phyloP scores from a whole-genome alignment of 768 basidiomycete species.

The Lactifluus hygrophoroides region DNA sequence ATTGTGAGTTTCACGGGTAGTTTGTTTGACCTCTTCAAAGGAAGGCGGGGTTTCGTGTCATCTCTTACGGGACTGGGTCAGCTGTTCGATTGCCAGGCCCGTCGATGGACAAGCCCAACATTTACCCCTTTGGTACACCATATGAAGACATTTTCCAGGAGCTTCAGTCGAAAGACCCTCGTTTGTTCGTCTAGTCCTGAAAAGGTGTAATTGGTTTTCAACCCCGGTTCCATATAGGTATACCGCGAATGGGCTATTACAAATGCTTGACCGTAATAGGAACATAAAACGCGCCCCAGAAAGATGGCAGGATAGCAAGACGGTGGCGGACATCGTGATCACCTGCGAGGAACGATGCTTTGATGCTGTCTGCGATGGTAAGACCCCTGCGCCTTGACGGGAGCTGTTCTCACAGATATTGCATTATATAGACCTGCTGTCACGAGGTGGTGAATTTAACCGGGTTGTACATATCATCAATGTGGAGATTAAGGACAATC shows the following conservation, averaged over 20 bases:
- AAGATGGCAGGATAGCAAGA: conserved; percentile 89
- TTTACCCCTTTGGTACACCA: conserved; percentile 93
- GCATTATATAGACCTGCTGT: conserved; percentile 57
- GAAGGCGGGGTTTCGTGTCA: conserved; percentile 84
- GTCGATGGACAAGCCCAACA: conserved; percentile 95
- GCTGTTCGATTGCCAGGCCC: conserved; percentile 94
- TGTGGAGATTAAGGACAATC: conserved; percentile 98
- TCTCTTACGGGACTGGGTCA: conserved; percentile 93
- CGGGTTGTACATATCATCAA: conserved; percentile 94
- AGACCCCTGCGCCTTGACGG: conserved; percentile 23
- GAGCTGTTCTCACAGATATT: conserved; percentile 11
- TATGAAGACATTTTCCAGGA: conserved; percentile 96
- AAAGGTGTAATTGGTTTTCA: neutral
- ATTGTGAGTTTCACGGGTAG: neutral
- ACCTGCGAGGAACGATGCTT: conserved; percentile 99
- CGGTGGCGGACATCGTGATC: conserved; percentile 91
- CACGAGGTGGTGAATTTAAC: conserved; percentile 85
- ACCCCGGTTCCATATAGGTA: conserved; percentile 48
- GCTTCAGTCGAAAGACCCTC: conserved; percentile 69
- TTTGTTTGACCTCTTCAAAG: conserved; percentile 34
- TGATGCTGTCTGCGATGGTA: conserved; percentile 97
- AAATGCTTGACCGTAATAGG: conserved; percentile 95
- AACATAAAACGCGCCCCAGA: conserved; percentile 89
- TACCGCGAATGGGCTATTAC: conserved; percentile 84
- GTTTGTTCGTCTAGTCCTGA: conserved; percentile 47